A percentile compares a stretch with the other conserved stretches of the same genome.
These are phyloP conservation scores for Chloromonas sp. DNA, from an alignment of 163 green algal genomes.

Conservation along the genomic window DNA sequence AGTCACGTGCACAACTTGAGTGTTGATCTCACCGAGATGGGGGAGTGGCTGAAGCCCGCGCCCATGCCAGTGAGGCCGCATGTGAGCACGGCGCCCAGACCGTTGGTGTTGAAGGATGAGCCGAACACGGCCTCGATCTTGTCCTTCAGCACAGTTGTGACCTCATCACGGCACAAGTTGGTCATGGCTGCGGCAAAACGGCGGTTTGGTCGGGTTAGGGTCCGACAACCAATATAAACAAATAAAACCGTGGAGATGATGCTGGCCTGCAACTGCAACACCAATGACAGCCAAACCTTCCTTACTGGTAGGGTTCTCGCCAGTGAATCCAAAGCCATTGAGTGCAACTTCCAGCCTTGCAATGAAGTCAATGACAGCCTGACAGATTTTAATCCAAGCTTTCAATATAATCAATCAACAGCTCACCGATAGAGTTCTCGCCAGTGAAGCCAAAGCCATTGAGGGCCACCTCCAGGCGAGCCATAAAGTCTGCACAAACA, in stretches of 20 bases:
- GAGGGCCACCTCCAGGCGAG: slow-evolving; percentile 39
- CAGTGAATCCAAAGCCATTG: slow-evolving; percentile 59
- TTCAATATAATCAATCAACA: too few relatives aligned
- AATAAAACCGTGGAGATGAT: neutral
- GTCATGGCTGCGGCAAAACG: slow-evolving; percentile 4
- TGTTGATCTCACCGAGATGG: slow-evolving; percentile 30
- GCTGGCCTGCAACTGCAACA: neutral
- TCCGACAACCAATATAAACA: neutral
- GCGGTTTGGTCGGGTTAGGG: neutral
- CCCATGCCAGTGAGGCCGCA: slow-evolving; percentile 69
- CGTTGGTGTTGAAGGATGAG: slow-evolving; percentile 78
- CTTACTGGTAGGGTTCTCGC: slow-evolving; percentile 54
- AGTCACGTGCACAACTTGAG: too few relatives aligned
- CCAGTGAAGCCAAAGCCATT: slow-evolving; percentile 20
- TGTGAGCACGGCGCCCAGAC: slow-evolving; percentile 59
- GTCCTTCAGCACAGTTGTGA: slow-evolving; percentile 73
- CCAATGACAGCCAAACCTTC: neutral
- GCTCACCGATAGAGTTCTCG: slow-evolving; percentile 51
- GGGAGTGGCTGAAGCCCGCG: slow-evolving; percentile 66
- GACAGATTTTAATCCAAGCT: too few relatives aligned
- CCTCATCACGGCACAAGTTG: slow-evolving; percentile 79
- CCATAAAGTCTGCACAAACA: slow-evolving; percentile 35
- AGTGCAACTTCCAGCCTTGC: slow-evolving; percentile 46
- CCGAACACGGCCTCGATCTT: slow-evolving; percentile 83
- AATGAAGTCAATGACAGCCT: slow-evolving; percentile 40